Evolutionary conservation across 495 filamentous ascomycete genomes (phyloP), one percentile per base, ranked within the genome.

Genomic region (Antarctomyces pellizariae): DNA sequence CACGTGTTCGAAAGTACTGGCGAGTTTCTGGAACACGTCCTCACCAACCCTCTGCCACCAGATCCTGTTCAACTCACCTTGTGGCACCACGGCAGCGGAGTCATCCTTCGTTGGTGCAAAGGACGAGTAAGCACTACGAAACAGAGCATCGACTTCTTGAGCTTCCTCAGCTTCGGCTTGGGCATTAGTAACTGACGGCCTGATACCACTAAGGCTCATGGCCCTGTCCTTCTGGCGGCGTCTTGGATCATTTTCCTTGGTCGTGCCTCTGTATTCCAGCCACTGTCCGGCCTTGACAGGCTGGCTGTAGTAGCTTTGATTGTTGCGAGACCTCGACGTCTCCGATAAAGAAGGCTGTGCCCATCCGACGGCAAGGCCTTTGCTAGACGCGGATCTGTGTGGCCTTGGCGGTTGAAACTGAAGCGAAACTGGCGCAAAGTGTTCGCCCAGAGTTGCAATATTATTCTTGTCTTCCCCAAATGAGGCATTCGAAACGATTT

Each of bases 91-190:
- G 2, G 83, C 67, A 3, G 57, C 64, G 3, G 74, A 63, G 42
- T 86, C 76, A 39, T 93, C 83, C 31, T 67, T 68, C 26, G 62
- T 67, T 3, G 83, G 83, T 7, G 79, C 79, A 50, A 91, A 91
- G 32, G 73, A 75, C 0, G 79, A 89, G 44, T 82, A 91, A 4
- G 71, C 77, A 26, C 76, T 69, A 22, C 77, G 62, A 35, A 89
- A 75, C 14, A 82, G 50, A 3, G 75, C 63, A 16, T 79, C 73
- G 40, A 74, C 56, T 45, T 72, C 70, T 12, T 62, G 59, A 36
- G 65, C 55, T 28, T 64, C 54, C 1, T 64, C 50, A 26, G 66
- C 60, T 2, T 42, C 47, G 1, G 53, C 45, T n/a, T 49, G 44
- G 20, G 39, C 37, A 26, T 52, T 43, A 9, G 49, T 32, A 11